phyloP scores from a whole-genome alignment of 2,329 filamentous ascomycete genomes.

The Colletotrichum graminicola region DNA sequence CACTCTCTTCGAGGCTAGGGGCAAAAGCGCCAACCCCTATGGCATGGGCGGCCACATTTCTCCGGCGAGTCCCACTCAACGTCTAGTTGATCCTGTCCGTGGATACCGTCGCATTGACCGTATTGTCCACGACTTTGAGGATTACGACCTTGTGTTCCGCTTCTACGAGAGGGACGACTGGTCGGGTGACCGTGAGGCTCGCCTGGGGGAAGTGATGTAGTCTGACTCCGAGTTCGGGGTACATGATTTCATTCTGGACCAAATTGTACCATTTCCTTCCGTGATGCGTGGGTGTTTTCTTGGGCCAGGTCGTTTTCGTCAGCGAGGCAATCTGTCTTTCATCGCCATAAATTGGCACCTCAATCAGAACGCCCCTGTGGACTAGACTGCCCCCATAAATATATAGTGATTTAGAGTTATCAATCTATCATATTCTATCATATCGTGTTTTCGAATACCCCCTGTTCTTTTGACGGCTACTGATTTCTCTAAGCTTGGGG shows the following conservation, averaged over 20 bases:
- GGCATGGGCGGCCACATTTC: constrained; percentile 57
- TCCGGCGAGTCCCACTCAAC: constrained; percentile 56
- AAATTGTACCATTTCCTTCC: background rate
- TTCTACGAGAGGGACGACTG: constrained; percentile 95
- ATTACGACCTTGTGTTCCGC: constrained; percentile 95
- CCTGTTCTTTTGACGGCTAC: background rate
- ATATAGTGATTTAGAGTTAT: constrained; percentile 28
- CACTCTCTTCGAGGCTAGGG: constrained; percentile 94
- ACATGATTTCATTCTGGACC: background rate
- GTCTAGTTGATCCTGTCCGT: constrained; percentile 79
- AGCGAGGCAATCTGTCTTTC: background rate
- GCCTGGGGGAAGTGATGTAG: constrained; percentile 66
- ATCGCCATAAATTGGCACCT: background rate
- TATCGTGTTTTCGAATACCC: background rate
- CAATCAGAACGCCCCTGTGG: background rate
- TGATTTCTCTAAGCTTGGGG: no score
- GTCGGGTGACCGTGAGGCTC: constrained; percentile 64
- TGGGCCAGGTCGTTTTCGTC: background rate
- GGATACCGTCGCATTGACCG: constrained; percentile 93
- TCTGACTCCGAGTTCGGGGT: background rate
- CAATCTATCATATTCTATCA: background rate
- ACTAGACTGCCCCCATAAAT: constrained; percentile 3
- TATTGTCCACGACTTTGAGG: constrained; percentile 97
- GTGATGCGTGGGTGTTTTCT: background rate
- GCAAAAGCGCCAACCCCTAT: constrained; percentile 58